These are phyloP conservation scores for Penicillium desertorum DNA, from an alignment of 495 filamentous ascomycete genomes.

Conservation along the genomic window DNA sequence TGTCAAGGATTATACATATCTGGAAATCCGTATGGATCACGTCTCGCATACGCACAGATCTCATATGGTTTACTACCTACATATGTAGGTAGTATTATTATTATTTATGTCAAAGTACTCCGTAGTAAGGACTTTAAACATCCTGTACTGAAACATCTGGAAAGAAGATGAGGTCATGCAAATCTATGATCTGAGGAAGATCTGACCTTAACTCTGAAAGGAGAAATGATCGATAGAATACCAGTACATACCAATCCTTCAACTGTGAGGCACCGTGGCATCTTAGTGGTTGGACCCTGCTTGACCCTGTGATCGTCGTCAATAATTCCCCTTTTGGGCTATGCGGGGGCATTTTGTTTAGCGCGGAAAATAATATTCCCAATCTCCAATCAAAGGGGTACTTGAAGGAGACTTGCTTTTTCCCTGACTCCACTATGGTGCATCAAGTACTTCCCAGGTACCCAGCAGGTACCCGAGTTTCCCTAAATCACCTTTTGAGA, in stretches of 20 bases:
- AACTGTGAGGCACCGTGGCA: neutral
- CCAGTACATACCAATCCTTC: neutral
- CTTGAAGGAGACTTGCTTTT: slow-evolving; percentile 8
- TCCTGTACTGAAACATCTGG: slow-evolving; percentile 1
- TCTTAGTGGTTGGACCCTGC: slow-evolving; percentile 23
- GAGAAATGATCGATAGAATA: slow-evolving; percentile 5
- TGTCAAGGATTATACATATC: neutral
- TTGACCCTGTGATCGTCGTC: slow-evolving; percentile 23
- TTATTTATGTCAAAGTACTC: neutral
- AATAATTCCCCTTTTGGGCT: slow-evolving; percentile 14
- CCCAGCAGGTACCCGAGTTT: slow-evolving; percentile 7
- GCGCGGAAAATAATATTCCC: slow-evolving; percentile 8
- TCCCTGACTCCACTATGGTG: neutral
- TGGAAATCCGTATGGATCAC: neutral
- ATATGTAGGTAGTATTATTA: neutral
- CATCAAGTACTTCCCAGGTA: slow-evolving; percentile 4
- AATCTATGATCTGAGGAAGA: slow-evolving; percentile 7
- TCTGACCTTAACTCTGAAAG: slow-evolving; percentile 9
- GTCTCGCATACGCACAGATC: slow-evolving; percentile 4
- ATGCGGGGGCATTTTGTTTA: slow-evolving; percentile 23
- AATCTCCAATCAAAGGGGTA: slow-evolving; percentile 16
- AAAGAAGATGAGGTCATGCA: slow-evolving; percentile 12
- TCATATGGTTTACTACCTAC: neutral
- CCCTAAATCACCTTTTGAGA: neutral
- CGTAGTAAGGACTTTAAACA: too few species aligned